phyloP scores from a whole-genome alignment of 805 yeast genomes.

The Starmerella ratchasimensis region DNA sequence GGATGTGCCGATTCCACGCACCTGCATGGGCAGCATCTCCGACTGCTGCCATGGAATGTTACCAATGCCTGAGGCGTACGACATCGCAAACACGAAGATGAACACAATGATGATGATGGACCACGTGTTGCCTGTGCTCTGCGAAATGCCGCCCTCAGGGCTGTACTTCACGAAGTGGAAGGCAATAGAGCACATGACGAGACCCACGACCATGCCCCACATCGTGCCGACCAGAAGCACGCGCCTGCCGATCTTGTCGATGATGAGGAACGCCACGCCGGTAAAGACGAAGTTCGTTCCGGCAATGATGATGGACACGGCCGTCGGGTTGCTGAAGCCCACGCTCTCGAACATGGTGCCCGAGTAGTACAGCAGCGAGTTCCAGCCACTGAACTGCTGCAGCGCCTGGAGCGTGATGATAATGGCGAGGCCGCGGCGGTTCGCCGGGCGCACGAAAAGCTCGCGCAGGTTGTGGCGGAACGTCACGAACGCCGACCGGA shows the following conservation, averaged over 20 bases:
- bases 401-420: constrained; percentile 92
- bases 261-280: constrained; percentile 66
- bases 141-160: constrained; percentile 34
- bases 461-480: constrained; percentile 24
- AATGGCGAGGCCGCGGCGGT: constrained; percentile 75
- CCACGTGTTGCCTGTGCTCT: constrained; percentile 36
- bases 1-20: constrained; percentile 84
- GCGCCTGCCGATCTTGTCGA: constrained; percentile 83
- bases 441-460: constrained; percentile 34
- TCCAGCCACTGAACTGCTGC: constrained; percentile 94
- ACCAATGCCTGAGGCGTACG: constrained; percentile 90
- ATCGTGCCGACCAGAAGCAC: constrained; percentile 62
- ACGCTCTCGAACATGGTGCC: constrained; percentile 83
- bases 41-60: constrained; percentile 98
- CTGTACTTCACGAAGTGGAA: constrained; percentile 69
- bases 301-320: constrained; percentile 84
- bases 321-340: constrained; percentile 82
- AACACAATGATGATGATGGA: constrained; percentile 74
- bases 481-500: constrained; percentile 18
- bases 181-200: constrained; percentile 74
- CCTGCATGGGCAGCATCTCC: constrained; percentile 85
- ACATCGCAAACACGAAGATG: constrained; percentile 77
- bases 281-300: constrained; percentile 91
- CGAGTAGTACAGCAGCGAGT: constrained; percentile 89
- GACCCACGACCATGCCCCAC: constrained; percentile 69